phyloP scores from a whole-genome alignment of 2,329 filamentous ascomycete species.

The Neofusicoccum cordaticola region DNA sequence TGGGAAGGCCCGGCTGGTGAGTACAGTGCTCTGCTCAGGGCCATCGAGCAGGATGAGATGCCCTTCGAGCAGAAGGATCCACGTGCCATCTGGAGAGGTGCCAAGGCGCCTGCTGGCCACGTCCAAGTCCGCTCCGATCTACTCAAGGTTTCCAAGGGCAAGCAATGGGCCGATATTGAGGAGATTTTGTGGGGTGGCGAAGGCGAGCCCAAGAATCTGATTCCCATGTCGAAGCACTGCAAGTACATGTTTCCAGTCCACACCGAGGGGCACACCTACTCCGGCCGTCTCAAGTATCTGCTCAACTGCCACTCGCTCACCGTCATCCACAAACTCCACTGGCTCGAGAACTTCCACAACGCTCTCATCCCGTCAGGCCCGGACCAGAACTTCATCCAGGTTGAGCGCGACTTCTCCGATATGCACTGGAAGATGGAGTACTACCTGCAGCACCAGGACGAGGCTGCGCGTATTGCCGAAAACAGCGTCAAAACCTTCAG shows the following conservation, averaged over 20 bases:
- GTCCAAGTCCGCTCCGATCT: conserved; percentile 22
- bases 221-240: conserved; percentile 26
- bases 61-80: conserved; percentile 20
- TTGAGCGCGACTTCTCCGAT: conserved; percentile 44
- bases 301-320: conserved; percentile 43
- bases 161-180: conserved; percentile 24
- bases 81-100: conserved; percentile 25
- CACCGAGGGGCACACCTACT: conserved; percentile 29
- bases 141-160: conserved; percentile 20
- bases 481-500: conserved; percentile 50
- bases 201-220: conserved; percentile 9
- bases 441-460: conserved; percentile 37
- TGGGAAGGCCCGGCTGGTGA: conserved; percentile 16
- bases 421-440: conserved; percentile 36
- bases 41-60: conserved; percentile 2
- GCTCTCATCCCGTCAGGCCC: conserved; percentile 45
- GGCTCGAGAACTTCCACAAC: conserved; percentile 50
- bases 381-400: conserved; percentile 51
- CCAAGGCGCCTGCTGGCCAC: conserved; percentile 23
- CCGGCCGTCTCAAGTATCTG: conserved; percentile 33
- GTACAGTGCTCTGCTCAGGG: conserved; percentile 19
- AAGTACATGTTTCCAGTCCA: conserved; percentile 22
- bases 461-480: conserved; percentile 48
- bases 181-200: conserved; percentile 18
- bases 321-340: conserved; percentile 50